Evolutionary conservation across 306 rosid genomes (phyloP).

Genomic region (Cucumis melo): DNA sequence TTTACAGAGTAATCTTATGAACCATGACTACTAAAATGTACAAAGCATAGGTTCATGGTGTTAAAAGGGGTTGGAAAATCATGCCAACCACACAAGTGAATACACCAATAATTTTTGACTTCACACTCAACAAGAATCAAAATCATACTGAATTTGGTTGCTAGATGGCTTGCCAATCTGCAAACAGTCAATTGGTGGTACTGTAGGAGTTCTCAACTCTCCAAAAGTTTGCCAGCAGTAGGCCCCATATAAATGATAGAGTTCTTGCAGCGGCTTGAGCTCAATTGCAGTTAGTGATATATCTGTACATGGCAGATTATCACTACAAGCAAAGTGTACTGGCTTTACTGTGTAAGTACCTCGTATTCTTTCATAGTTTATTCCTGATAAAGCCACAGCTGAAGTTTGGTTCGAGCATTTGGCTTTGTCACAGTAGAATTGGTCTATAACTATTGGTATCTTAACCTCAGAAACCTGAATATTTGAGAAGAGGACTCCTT

Average conservation of each 20-base stretch:
- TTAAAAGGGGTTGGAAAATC: slow-evolving; percentile 37
- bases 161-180: slow-evolving; percentile 75
- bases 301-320: slow-evolving; percentile 71
- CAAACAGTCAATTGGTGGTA: slow-evolving; percentile 74
- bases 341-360: slow-evolving; percentile 89
- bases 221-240: slow-evolving; percentile 95
- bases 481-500: slow-evolving; percentile 77
- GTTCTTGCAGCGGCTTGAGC: slow-evolving; percentile 68
- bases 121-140: slow-evolving; percentile 44
- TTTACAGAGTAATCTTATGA: background rate
- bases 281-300: slow-evolving; percentile 62
- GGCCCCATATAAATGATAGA: slow-evolving; percentile 59
- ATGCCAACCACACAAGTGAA: slow-evolving; percentile 37
- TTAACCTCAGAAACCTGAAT: slow-evolving; percentile 78
- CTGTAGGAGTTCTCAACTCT: slow-evolving; percentile 61
- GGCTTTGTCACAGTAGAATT: slow-evolving; percentile 83
- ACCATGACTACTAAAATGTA: background rate
- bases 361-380: slow-evolving; percentile 71
- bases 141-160: slow-evolving; percentile 58
- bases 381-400: slow-evolving; percentile 79
- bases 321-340: slow-evolving; percentile 92
- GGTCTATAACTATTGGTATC: slow-evolving; percentile 86
- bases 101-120: slow-evolving; percentile 18
- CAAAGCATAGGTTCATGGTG: slow-evolving; percentile 18
- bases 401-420: slow-evolving; percentile 59